Evolutionary conservation across 768 basidiomycete species (phyloP), one percentile per base, ranked within the genome.

Genomic region (Amanita muscaria): DNA sequence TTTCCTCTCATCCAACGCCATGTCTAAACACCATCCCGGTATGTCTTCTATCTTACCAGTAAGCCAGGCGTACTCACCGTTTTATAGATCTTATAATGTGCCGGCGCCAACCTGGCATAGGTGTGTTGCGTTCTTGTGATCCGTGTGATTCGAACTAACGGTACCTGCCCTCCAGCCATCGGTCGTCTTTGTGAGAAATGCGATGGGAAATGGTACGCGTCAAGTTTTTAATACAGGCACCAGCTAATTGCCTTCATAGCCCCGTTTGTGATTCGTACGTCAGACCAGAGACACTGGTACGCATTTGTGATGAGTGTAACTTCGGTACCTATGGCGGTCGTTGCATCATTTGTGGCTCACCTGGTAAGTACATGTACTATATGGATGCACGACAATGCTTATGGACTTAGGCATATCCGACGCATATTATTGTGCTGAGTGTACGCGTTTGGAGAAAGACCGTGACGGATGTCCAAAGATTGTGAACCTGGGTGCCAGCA

Each of bases 231-330:
- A 18, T 4, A 11, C 21, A 19, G 19, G 12, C 10, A 38, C 42
- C 30, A 24, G 36, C 27, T 35, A 32, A 34, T 24, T 16, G 34
- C 27, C 42, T 42, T 9, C 16, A 22, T 36, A 99, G 94, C 63
- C 94, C 94, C 7, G 89, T 97, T 35, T 99, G 94, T 69, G 94
- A 99, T 69, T 97, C 94, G 46, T 98, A 98, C 67, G 96, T 99
- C 51, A 80, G 96, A 55, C 96, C 96, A 56, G 93, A 94, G 67
- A 98, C 94, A 18, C 76, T 98, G 52, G 96, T 98, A 47, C 80
- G 94, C 51, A 97, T 97, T 53, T 99, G 96, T 64, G 96, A 99
- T 61, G 96, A 99, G 69, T 99, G 96, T 66, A 98, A 98, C 64
- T 99, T 98, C 67, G 89, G 92, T 53, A 94, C 91, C 35, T 96